Evolutionary conservation across 2,329 filamentous ascomycete species (phyloP).

Genomic region (Cytospora piceae): DNA sequence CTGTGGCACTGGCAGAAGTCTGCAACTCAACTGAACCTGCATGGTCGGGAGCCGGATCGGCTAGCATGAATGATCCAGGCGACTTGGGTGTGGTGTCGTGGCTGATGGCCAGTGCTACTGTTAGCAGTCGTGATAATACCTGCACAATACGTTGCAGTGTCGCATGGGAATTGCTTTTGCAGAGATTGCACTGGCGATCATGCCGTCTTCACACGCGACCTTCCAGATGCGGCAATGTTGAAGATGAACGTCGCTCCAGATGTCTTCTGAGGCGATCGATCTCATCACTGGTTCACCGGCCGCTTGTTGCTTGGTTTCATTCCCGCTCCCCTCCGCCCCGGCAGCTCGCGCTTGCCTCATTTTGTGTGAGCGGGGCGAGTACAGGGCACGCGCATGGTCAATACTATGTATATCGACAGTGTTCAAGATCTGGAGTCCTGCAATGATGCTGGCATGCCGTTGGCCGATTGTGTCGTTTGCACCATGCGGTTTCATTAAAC

Average conservation of each 20-base stretch:
- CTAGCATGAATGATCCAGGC: conserved; percentile 6
- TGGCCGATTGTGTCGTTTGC: conserved; percentile 4
- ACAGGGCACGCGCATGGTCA: conserved; percentile 15
- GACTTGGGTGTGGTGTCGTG: not conserved
- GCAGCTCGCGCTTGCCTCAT: conserved; percentile 14
- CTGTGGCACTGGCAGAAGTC: not conserved
- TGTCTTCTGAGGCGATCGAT: conserved; percentile 1
- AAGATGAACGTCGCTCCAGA: conserved; percentile 8
- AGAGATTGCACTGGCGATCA: conserved; percentile 7
- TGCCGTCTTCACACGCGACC: conserved; percentile 11
- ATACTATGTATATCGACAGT: not conserved
- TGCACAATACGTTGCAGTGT: conserved; percentile 11
- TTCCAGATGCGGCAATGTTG: conserved; percentile 19
- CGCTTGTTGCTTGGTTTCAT: not conserved
- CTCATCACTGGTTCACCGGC: not conserved
- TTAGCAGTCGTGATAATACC: not conserved
- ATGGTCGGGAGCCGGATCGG: conserved; percentile 23
- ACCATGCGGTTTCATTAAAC: conserved; percentile 1
- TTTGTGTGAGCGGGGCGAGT: conserved; percentile 8
- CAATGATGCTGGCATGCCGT: conserved; percentile 9
- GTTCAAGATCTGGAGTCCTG: conserved; percentile 15
- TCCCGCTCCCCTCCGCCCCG: conserved; percentile 17
- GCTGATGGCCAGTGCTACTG: not conserved
- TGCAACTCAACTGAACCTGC: conserved; percentile 22
- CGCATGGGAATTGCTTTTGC: conserved; percentile 16